A percentile compares a stretch with the other conserved stretches of the same genome.
Evolutionary conservation across 768 basidiomycete genomes (phyloP).

Genomic region (Ramaria sp.): DNA sequence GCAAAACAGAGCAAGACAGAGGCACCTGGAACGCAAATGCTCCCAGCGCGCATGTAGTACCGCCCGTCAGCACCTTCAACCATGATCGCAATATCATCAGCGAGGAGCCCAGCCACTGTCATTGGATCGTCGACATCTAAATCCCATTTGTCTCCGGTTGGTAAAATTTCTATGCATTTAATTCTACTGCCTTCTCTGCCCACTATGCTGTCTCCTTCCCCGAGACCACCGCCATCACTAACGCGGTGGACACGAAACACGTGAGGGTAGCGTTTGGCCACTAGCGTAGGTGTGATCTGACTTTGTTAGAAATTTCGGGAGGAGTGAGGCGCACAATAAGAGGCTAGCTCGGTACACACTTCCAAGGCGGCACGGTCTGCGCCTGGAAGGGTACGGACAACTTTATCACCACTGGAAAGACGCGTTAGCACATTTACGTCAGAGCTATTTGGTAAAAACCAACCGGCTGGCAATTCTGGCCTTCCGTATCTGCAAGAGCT

Average conservation of each 20-base stretch:
- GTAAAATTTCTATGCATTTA: slow-evolving; percentile 37
- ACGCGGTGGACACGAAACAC: slow-evolving; percentile 40
- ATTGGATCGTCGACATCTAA: slow-evolving; percentile 47
- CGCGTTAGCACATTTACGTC: background rate
- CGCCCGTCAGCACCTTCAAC: slow-evolving; percentile 39
- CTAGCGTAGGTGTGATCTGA: background rate
- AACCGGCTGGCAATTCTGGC: slow-evolving; percentile 7
- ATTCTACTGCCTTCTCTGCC: slow-evolving; percentile 37
- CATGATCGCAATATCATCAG: slow-evolving; percentile 22
- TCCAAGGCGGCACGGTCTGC: slow-evolving; percentile 8
- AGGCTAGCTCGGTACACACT: slow-evolving; percentile 7
- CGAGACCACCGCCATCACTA: slow-evolving; percentile 13
- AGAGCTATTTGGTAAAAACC: background rate
- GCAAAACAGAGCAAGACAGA: background rate
- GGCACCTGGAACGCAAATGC: slow-evolving; percentile 52
- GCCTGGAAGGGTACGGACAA: slow-evolving; percentile 36
- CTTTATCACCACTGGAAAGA: slow-evolving; percentile 27
- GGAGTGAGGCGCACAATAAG: background rate
- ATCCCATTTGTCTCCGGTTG: slow-evolving; percentile 37
- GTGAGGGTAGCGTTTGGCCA: slow-evolving; percentile 37
- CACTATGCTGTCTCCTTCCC: slow-evolving; percentile 16
- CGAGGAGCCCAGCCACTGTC: slow-evolving; percentile 52
- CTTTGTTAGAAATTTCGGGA: background rate
- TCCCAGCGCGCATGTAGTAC: slow-evolving; percentile 69
- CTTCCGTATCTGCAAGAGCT: slow-evolving; percentile 45